These are phyloP conservation scores for Huiozyma sinensis DNA, from an alignment of 805 yeast genomes.

Conservation along the genomic window DNA sequence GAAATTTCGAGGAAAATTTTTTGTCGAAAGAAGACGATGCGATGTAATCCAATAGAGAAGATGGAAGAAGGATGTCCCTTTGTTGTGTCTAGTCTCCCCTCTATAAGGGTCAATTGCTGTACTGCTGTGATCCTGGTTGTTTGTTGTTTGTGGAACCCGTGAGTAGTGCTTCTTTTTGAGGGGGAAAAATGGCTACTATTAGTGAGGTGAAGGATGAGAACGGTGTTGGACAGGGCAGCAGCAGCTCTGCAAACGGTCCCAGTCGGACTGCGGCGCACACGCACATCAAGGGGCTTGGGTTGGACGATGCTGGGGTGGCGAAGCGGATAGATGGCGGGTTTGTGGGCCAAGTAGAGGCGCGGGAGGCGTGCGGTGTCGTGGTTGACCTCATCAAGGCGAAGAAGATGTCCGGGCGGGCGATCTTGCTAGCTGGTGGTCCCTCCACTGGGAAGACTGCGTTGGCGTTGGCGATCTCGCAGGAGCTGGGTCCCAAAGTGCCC, in stretches of 20 bases:
- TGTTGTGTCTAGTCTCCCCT: no score
- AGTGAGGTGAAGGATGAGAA: slow-evolving; percentile 56
- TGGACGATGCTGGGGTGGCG: slow-evolving; percentile 83
- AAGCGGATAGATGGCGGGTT: slow-evolving; percentile 80
- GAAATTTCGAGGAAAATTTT: no score
- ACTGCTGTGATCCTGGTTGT: no score
- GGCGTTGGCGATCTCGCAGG: slow-evolving; percentile 92
- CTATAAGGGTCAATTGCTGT: no score
- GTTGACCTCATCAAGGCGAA: slow-evolving; percentile 88
- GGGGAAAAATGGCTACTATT: slow-evolving; percentile 53
- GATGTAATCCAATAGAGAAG: no score
- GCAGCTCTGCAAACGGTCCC: slow-evolving; percentile 8
- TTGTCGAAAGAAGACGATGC: no score
- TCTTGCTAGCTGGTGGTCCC: slow-evolving; percentile 92
- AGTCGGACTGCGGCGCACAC: slow-evolving; percentile 89
- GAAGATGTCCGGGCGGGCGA: slow-evolving; percentile 93
- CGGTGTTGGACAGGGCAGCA: slow-evolving; percentile 38
- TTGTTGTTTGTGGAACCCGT: no score
- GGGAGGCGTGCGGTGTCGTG: slow-evolving; percentile 90
- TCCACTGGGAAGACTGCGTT: slow-evolving; percentile 98
- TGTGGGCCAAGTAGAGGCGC: slow-evolving; percentile 58
- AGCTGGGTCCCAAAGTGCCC: slow-evolving; percentile 93
- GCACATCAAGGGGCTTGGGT: slow-evolving; percentile 88
- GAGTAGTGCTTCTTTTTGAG: background rate
- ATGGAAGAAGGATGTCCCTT: no score